phyloP scores from a whole-genome alignment of 768 basidiomycete species.

The Coprinopsis cinerea region DNA sequence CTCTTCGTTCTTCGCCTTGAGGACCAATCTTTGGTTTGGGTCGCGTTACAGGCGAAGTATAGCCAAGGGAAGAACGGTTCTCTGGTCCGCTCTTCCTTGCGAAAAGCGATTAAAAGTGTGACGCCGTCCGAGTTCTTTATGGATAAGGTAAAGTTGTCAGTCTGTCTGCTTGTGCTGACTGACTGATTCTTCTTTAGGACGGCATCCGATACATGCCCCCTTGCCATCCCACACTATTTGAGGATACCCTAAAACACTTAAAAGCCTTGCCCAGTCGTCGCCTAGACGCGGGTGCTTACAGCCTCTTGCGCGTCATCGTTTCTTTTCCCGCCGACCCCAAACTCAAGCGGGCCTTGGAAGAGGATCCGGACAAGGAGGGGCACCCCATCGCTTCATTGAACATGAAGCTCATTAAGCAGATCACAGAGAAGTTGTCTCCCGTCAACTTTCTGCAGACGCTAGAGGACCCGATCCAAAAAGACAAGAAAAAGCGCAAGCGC shows the following conservation, averaged over 20 bases:
- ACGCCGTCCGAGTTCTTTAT: conserved; percentile 35
- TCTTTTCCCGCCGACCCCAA: conserved; percentile 36
- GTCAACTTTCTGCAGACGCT: conserved; percentile 28
- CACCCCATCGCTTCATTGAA: conserved; percentile 39
- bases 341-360: conserved; percentile 31
- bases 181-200: conserved; percentile 21
- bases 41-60: conserved; percentile 37
- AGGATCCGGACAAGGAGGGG: conserved; percentile 30
- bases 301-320: conserved; percentile 34
- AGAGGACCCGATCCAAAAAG: conserved; percentile 13
- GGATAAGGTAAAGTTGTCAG: conserved; percentile 27
- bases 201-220: conserved; percentile 28
- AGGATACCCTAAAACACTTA: conserved; percentile 21
- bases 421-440: conserved; percentile 32
- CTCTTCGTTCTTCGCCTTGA: conserved; percentile 33
- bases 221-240: conserved; percentile 25
- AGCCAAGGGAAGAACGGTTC: conserved; percentile 26
- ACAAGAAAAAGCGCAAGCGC: background rate
- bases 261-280: conserved; percentile 28
- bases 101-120: conserved; percentile 36
- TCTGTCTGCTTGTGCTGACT: background rate
- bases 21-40: conserved; percentile 34
- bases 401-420: conserved; percentile 33
- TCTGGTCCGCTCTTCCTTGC: conserved; percentile 24
- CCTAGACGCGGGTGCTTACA: conserved; percentile 32